A percentile compares a stretch with the other conserved stretches of the same genome.
These are phyloP conservation scores for Sporothrix protearum DNA, from an alignment of 2,329 filamentous ascomycete genomes.

Conservation along the genomic window DNA sequence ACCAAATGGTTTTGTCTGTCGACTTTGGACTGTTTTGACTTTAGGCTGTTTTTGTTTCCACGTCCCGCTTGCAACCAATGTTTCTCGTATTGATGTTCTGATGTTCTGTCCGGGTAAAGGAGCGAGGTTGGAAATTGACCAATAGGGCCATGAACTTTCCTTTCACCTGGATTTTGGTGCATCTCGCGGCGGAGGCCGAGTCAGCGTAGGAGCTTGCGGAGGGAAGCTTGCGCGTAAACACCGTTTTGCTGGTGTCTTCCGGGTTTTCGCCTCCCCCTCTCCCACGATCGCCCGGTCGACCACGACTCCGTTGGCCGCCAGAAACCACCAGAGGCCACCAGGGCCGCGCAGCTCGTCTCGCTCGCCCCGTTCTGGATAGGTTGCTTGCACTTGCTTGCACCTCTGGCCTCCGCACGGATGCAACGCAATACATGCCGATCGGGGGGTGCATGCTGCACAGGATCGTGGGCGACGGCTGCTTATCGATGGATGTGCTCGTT, in stretches of 20 bases:
- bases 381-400: neutral
- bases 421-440: neutral
- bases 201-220: neutral
- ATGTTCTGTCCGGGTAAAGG: neutral
- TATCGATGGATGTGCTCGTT: neutral
- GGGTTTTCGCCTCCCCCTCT: conserved; percentile 6
- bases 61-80: neutral
- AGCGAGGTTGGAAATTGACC: neutral
- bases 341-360: neutral
- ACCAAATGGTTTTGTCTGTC: neutral
- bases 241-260: neutral
- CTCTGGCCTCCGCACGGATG: neutral
- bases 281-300: neutral
- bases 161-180: neutral
- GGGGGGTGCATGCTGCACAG: neutral
- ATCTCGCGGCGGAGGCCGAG: neutral
- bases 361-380: neutral
- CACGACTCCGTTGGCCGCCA: neutral
- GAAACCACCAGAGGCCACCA: neutral
- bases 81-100: neutral
- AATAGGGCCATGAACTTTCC: neutral
- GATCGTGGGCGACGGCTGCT: neutral
- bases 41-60: neutral
- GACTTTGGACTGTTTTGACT: too few relatives aligned
- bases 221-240: neutral